Base-by-base conservation (phyloP, 2,329 filamentous ascomycete species). In the Verticillium nonalfalfae region DNA sequence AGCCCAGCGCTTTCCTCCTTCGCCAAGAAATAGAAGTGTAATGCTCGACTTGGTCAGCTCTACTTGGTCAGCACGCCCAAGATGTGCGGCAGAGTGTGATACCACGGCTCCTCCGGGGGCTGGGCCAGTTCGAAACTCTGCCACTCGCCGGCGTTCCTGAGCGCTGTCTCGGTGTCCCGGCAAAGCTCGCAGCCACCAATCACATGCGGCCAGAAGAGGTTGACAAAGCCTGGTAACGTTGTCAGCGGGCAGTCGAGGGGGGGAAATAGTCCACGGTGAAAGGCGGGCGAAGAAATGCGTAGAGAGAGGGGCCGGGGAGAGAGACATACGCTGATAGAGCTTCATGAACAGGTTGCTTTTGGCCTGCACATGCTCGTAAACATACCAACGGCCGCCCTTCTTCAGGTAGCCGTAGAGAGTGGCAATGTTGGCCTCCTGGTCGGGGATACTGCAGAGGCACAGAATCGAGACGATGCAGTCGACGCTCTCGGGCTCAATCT, bases 361-460 rank as follows among this genome's bases (percentile, higher is more conserved):
- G 58, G 71, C 72, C 60, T 71, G 69, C 45, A 89, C 83, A 67
- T 89, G 86, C 74, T 89, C 86, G 66, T 81, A 88, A 1, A 85
- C 78, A 63, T 86, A 85, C 85, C 85, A 88, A 40, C 81, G 74
- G 0, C 86, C 86, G 5, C 86, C 86, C 5, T 82, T 81, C 72
- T 85, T 87, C 62, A 89, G 75, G 59, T 82, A 80, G 36, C 76
- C 72, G 69, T 87, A 87, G 35, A 89, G 71, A 64, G 81, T 78
- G 61, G 72, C 72, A 63, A 86, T 79, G 62, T 87, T 84, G 65
- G 75, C 73, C 67, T 83, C 74, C 3, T 84, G 85, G 3, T 85
- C 80, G 0, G 86, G 86, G 58, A 89, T 86, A 66, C 82, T 84
- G 75, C 86, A 89, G 36, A 89, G 76, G 60, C 85, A 87, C 60